phyloP scores from a whole-genome alignment of 129 eudicot species.

The Tagetes erecta region DNA sequence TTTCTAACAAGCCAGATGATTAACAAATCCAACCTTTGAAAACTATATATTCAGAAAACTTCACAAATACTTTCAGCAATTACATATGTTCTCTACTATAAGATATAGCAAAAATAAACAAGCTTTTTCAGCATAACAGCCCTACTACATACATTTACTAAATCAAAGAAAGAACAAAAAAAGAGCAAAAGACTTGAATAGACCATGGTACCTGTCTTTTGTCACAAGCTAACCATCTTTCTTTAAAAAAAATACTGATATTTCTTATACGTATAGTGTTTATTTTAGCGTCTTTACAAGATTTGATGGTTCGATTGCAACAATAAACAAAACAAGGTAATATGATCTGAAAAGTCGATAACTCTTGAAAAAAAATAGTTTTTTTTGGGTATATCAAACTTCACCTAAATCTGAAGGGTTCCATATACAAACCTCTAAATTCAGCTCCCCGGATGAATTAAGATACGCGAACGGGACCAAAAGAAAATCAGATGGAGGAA shows the following conservation, averaged over 20 bases:
- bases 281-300: slow-evolving; percentile 24
- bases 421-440: slow-evolving; percentile 76
- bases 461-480: slow-evolving; percentile 59
- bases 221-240: slow-evolving; percentile 33
- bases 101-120: slow-evolving; percentile 13
- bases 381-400: slow-evolving; percentile 32
- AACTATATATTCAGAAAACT: slow-evolving; percentile 33
- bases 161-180: background rate
- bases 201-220: slow-evolving; percentile 16
- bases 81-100: slow-evolving; percentile 31
- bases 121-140: slow-evolving; percentile 26
- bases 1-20: background rate
- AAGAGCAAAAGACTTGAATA: slow-evolving; percentile 6
- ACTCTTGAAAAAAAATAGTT: slow-evolving; percentile 18
- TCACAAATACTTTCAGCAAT: slow-evolving; percentile 18
- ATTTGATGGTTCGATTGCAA: slow-evolving; percentile 19
- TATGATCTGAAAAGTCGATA: slow-evolving; percentile 9
- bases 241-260: background rate
- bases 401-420: slow-evolving; percentile 49
- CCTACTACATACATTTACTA: slow-evolving; percentile 47
- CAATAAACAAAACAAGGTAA: slow-evolving; percentile 4
- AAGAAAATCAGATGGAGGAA: slow-evolving; percentile 62
- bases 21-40: slow-evolving; percentile 20
- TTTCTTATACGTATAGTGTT: background rate
- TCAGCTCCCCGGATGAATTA: slow-evolving; percentile 51